Evolutionary conservation across 2,329 filamentous ascomycete species (phyloP).

Genomic region (Alternaria alternata): DNA sequence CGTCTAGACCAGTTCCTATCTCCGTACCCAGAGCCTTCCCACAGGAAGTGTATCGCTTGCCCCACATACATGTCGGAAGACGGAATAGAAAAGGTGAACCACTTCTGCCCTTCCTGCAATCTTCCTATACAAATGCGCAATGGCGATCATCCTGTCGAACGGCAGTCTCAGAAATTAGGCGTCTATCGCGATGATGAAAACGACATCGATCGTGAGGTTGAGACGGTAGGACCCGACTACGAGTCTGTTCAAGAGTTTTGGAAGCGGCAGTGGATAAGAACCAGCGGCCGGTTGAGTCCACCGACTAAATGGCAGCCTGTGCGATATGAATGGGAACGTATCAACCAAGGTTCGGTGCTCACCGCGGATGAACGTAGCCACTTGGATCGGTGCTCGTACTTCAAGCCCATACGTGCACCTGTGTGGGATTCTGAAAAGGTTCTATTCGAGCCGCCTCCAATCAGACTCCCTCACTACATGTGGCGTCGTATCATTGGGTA

Average conservation of each 20-base stretch:
- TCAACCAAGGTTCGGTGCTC: neutral
- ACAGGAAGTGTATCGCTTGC: neutral
- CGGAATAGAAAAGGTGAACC: neutral
- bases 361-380: neutral
- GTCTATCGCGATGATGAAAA: neutral
- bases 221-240: neutral
- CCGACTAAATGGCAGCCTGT: neutral
- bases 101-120: neutral
- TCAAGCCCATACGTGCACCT: neutral
- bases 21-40: neutral
- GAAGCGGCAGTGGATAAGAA: neutral
- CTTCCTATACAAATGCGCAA: neutral
- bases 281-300: neutral
- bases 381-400: neutral
- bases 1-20: too few species aligned
- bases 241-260: neutral
- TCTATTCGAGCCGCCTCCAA: neutral
- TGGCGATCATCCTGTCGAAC: neutral
- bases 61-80: neutral
- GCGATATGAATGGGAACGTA: neutral
- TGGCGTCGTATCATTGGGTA: too few species aligned
- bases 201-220: neutral
- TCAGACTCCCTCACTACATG: neutral
- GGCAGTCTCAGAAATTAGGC: neutral
- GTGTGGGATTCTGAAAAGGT: neutral